These are phyloP conservation scores for Alternaria incomplexa DNA, from an alignment of 2,329 filamentous ascomycete species.

Conservation along the genomic window DNA sequence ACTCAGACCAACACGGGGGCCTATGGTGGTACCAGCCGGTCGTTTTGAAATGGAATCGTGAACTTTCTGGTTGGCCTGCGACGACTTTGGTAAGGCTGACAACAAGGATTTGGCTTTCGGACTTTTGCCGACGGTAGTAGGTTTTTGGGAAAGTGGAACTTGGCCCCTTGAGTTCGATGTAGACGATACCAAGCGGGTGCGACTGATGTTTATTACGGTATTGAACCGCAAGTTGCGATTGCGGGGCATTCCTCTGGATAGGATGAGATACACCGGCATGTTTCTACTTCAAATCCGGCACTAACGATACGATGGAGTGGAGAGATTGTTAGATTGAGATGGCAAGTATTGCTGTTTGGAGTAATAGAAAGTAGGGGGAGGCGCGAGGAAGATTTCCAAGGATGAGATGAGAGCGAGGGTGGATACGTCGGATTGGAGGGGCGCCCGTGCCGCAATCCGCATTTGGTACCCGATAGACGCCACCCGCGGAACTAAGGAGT, in stretches of 20 bases:
- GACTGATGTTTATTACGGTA: not conserved
- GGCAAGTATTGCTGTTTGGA: not conserved
- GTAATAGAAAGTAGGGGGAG: not conserved
- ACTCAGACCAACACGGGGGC: not conserved
- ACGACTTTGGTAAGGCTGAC: not conserved
- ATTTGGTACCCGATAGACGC: not conserved
- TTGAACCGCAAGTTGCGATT: not conserved
- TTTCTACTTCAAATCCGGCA: not conserved
- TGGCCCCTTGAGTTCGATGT: not conserved
- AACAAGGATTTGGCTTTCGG: not conserved
- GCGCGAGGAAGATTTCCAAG: not conserved
- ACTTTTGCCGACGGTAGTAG: not conserved
- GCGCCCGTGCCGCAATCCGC: not conserved
- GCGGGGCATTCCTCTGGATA: not conserved
- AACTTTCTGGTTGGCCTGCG: not conserved
- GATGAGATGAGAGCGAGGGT: not conserved
- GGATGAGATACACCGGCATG: not conserved
- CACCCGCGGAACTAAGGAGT: not conserved
- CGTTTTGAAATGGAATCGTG: not conserved
- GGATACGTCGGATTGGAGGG: not conserved
- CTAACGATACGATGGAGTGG: not conserved
- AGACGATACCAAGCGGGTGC: not conserved
- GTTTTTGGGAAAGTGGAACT: not conserved
- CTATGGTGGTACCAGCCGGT: not conserved
- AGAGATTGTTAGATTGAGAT: not conserved